phyloP scores from a whole-genome alignment of 495 filamentous ascomycete species.

The Hypoxylon fuscum region DNA sequence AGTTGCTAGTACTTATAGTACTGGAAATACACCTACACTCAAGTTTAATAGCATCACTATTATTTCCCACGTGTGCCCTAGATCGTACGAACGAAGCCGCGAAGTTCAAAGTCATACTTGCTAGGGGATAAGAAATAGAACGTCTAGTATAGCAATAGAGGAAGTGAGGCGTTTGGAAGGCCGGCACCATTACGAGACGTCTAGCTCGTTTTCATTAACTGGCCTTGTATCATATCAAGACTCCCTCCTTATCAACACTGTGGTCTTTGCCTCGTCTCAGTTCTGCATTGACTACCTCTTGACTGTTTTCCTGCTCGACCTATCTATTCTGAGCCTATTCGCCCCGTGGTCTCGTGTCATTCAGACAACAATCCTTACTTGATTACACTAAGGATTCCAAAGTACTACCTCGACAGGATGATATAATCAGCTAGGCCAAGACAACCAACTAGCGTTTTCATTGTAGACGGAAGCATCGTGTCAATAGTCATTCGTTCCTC shows the following conservation, averaged over 20 bases:
- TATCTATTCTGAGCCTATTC: conserved; percentile 12
- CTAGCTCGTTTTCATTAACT: conserved; percentile 36
- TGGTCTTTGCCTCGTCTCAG: conserved; percentile 9
- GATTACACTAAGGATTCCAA: conserved; percentile 23
- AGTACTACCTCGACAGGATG: conserved; percentile 12
- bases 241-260: conserved; percentile 11
- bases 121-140: background rate
- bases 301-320: conserved; percentile 11
- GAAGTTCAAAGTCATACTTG: no score
- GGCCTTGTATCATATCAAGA: conserved; percentile 22
- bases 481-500: conserved; percentile 14
- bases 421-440: conserved; percentile 35
- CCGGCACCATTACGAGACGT: conserved; percentile 8
- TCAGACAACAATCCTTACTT: conserved; percentile 19
- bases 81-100: no score
- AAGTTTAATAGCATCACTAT: no score
- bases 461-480: conserved; percentile 25
- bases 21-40: no score
- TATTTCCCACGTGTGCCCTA: no score
- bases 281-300: conserved; percentile 8
- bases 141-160: background rate
- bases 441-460: conserved; percentile 19
- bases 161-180: conserved; percentile 9
- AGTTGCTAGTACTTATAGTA: no score
- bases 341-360: conserved; percentile 6